Evolutionary conservation across 225 moss, liverwort and hornwort species (phyloP).

Genomic region (Anthoceros angustus): DNA sequence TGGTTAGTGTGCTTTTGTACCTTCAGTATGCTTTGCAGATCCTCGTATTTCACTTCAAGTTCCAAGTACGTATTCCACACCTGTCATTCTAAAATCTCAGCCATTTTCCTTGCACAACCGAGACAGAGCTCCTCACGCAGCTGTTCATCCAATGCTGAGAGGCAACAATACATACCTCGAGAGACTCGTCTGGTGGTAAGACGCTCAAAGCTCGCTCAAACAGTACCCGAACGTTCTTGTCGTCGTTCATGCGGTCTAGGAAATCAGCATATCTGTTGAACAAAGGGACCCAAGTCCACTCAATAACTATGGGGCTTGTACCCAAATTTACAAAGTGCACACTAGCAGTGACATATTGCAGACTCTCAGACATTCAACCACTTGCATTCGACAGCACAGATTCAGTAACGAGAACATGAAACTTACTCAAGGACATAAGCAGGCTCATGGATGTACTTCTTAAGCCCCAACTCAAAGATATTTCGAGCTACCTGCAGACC

Average conservation of each 20-base stretch:
- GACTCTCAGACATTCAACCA: neutral
- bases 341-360: neutral
- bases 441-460: slow-evolving; percentile 88
- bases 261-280: slow-evolving; percentile 78
- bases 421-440: slow-evolving; percentile 94
- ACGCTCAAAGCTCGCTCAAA: slow-evolving; percentile 92
- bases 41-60: slow-evolving; percentile 90
- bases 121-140: neutral
- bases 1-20: slow-evolving; percentile 14
- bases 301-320: neutral
- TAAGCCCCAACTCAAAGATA: slow-evolving; percentile 94
- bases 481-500: slow-evolving; percentile 87
- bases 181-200: slow-evolving; percentile 80
- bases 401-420: neutral
- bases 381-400: slow-evolving; percentile 1
- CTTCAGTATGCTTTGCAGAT: slow-evolving; percentile 88
- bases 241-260: slow-evolving; percentile 93
- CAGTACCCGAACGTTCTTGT: slow-evolving; percentile 87
- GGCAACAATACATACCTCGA: slow-evolving; percentile 32
- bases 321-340: neutral
- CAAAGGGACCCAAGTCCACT: neutral
- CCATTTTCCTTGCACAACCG: slow-evolving; percentile 5
- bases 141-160: slow-evolving; percentile 5
- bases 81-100: slow-evolving; percentile 16
- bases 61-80: slow-evolving; percentile 91